Evolutionary conservation across 2,329 filamentous ascomycete species (phyloP).

Genomic region (Fusarium humuli): DNA sequence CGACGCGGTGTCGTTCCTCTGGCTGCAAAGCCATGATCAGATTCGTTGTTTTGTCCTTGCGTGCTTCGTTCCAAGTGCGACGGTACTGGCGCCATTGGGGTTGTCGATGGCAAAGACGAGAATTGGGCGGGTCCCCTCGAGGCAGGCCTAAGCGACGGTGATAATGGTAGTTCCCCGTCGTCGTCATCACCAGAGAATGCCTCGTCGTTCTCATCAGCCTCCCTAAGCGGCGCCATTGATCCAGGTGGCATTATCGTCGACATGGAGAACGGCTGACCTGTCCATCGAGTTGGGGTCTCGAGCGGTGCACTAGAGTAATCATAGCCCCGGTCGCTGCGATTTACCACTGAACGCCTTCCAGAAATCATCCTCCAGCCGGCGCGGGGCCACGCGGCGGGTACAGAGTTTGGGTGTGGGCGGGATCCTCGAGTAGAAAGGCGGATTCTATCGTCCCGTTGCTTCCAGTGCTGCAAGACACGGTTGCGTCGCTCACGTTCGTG

Average conservation of each 20-base stretch:
- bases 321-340: slow-evolving; percentile 37
- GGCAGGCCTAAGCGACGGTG: slow-evolving; percentile 38
- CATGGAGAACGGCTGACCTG: slow-evolving; percentile 55
- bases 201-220: slow-evolving; percentile 48
- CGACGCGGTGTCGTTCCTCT: background rate
- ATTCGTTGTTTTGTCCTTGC: slow-evolving; percentile 37
- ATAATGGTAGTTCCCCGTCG: slow-evolving; percentile 37
- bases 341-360: slow-evolving; percentile 41
- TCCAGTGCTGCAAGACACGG: slow-evolving; percentile 51
- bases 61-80: slow-evolving; percentile 57
- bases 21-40: slow-evolving; percentile 1
- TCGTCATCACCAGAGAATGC: slow-evolving; percentile 45
- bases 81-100: slow-evolving; percentile 57
- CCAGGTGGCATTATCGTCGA: slow-evolving; percentile 47
- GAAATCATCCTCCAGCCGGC: slow-evolving; percentile 46
- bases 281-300: slow-evolving; percentile 62
- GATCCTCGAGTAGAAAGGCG: slow-evolving; percentile 19
- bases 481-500: slow-evolving; percentile 50
- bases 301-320: slow-evolving; percentile 42
- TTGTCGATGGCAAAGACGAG: slow-evolving; percentile 54
- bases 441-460: slow-evolving; percentile 31
- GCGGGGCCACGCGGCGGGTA: slow-evolving; percentile 35
- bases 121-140: slow-evolving; percentile 38
- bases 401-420: slow-evolving; percentile 25
- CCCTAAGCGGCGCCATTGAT: slow-evolving; percentile 49